These are phyloP conservation scores for Discostella stelligeroides DNA, from an alignment of 108 stramenopile genomes.

Conservation along the genomic window DNA sequence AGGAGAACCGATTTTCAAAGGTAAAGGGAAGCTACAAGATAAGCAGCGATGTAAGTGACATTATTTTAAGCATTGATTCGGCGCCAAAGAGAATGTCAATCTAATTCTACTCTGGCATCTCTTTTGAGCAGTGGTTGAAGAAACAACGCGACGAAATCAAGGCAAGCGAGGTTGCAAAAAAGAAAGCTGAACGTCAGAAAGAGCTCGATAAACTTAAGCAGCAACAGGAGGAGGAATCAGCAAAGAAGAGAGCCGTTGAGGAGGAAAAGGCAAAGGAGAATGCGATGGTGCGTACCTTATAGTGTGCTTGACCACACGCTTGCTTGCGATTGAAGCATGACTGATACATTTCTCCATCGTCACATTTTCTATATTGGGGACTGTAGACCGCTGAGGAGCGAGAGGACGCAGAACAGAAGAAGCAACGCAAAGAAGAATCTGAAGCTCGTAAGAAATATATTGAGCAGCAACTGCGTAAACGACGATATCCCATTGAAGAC, in stretches of 20 bases:
- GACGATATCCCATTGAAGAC: slow-evolving; percentile 87
- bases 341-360: neutral
- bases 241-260: slow-evolving; percentile 43
- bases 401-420: slow-evolving; percentile 32
- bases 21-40: slow-evolving; percentile 76
- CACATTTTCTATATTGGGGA: slow-evolving; percentile 6
- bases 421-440: slow-evolving; percentile 37
- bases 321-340: neutral
- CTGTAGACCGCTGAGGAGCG: slow-evolving; percentile 32
- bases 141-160: slow-evolving; percentile 55
- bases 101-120: neutral
- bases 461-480: slow-evolving; percentile 62
- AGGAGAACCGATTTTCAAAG: slow-evolving; percentile 67
- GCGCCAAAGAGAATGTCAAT: no score
- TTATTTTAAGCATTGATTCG: neutral
- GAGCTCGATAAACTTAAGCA: slow-evolving; percentile 31
- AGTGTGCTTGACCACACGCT: neutral
- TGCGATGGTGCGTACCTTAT: slow-evolving; percentile 12
- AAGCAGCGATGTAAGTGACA: slow-evolving; percentile 35
- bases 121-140: slow-evolving; percentile 38
- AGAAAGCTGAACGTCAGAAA: slow-evolving; percentile 53
- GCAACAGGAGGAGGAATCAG: slow-evolving; percentile 27
- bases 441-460: slow-evolving; percentile 51
- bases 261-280: slow-evolving; percentile 32
- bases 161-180: slow-evolving; percentile 51